phyloP scores from a whole-genome alignment of 768 basidiomycete species.

The Kwoniella heveanensis region DNA sequence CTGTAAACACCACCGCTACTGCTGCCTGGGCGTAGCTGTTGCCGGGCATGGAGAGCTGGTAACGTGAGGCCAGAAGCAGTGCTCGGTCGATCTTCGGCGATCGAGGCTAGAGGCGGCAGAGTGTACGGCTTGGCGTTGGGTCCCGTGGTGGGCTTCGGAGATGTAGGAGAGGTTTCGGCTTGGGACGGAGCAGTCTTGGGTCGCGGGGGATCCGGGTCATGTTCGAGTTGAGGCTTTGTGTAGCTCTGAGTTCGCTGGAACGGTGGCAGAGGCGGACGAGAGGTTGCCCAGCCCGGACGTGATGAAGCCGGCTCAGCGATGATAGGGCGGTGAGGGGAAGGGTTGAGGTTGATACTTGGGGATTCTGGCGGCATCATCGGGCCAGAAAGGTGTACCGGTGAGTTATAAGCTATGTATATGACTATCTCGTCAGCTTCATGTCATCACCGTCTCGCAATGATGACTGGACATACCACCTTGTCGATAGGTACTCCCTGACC shows the following conservation, averaged over 20 bases:
- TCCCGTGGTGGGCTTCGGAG: background rate
- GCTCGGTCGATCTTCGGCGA: slow-evolving; percentile 15
- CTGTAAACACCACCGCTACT: slow-evolving; percentile 9
- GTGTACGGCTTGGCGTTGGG: background rate
- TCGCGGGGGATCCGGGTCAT: slow-evolving; percentile 21
- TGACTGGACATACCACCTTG: slow-evolving; percentile 9
- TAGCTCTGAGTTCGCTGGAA: slow-evolving; percentile 20
- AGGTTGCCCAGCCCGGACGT: slow-evolving; percentile 12
- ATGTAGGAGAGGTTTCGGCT: slow-evolving; percentile 1
- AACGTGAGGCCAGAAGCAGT: slow-evolving; percentile 14
- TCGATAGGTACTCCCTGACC: slow-evolving; percentile 16
- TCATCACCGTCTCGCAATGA: background rate
- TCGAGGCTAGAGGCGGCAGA: slow-evolving; percentile 20
- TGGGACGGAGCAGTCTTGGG: slow-evolving; percentile 21
- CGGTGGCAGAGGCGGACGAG: slow-evolving; percentile 14
- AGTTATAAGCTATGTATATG: slow-evolving; percentile 4
- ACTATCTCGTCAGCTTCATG: background rate
- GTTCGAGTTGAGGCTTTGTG: slow-evolving; percentile 3
- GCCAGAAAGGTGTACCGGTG: slow-evolving; percentile 2
- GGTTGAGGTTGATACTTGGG: background rate
- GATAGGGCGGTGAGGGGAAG: slow-evolving; percentile 60
- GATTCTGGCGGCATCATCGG: slow-evolving; percentile 7
- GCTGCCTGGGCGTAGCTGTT: slow-evolving; percentile 14
- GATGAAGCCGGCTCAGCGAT: slow-evolving; percentile 2
- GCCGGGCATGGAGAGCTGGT: slow-evolving; percentile 21